These are phyloP conservation scores for Wickerhamomyces sp. DNA, from an alignment of 1,139 yeast species.

Conservation along the genomic window DNA sequence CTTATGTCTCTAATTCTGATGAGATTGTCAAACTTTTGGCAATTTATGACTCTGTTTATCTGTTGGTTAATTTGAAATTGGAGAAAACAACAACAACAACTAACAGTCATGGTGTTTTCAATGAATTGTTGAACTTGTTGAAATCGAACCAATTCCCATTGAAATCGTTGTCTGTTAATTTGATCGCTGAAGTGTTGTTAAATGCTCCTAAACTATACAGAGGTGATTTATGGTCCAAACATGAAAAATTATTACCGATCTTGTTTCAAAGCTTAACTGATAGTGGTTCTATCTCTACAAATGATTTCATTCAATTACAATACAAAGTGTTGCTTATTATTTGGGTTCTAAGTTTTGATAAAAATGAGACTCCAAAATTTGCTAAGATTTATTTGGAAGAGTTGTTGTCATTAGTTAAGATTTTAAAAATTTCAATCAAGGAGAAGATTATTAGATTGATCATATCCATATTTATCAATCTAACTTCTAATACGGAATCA, in stretches of 20 bases:
- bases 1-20: constrained; percentile 44
- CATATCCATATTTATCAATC: constrained; percentile 65
- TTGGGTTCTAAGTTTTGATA: constrained; percentile 82
- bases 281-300: constrained; percentile 22
- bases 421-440: constrained; percentile 78
- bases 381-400: constrained; percentile 36
- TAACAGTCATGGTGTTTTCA: constrained; percentile 2
- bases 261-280: constrained; percentile 41
- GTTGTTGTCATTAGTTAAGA: constrained; percentile 49
- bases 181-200: constrained; percentile 57
- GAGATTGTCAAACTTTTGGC: constrained; percentile 41
- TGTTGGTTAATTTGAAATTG: constrained; percentile 28
- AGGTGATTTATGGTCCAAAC: constrained; percentile 47
- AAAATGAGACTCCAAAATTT: constrained; percentile 46
- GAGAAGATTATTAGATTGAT: constrained; percentile 86
- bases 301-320: constrained; percentile 68
- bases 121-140: constrained; percentile 15
- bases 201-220: constrained; percentile 49
- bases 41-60: constrained; percentile 29
- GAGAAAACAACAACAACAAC: constrained; percentile 1
- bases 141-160: constrained; percentile 43
- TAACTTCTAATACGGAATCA: constrained; percentile 36
- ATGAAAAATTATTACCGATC: constrained; percentile 50
- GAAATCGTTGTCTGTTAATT: constrained; percentile 64
- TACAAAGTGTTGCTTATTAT: constrained; percentile 72